Base-by-base conservation (phyloP, 1,284 basidiomycete genomes). In the Puccinia novopanici region DNA sequence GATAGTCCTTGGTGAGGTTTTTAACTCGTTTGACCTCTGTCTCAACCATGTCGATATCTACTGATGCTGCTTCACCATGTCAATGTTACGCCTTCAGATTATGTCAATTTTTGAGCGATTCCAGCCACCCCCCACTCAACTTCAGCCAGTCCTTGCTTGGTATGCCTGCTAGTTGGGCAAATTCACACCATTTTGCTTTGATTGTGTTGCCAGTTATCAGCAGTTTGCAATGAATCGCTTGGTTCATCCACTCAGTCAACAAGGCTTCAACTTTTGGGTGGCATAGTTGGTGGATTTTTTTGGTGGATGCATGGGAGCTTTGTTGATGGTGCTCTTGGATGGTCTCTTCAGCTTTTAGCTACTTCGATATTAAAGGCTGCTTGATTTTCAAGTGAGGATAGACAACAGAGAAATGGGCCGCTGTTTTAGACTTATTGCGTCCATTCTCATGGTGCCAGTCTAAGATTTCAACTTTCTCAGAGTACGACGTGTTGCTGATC, bases 171-270 rank as follows among this genome's bases (percentile, higher is more conserved):
- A 75, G 59, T 13, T 59, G 19, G 15, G 59, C 74, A 65, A 75
- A 75, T 22, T 75, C 74, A 30, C 54, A 52, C 74, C 74, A 75
- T 48, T 75, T 75, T 24, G 45, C 74, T 34, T 59, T 55, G 68
- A 71, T 50, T 24, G 54, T 34, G 19, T 71, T 22, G 27, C 50
- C 68, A 19, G 68, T 71, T 3, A 71, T 24, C 22, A 30, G 34
- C 27, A 52, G 17, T 37, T 74, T 74, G 4, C 30, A 24, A 24
- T 57, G 37, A 5, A 24, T 57, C 9, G 72, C 52, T 74, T 74
- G 72, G 19, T 74, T 55, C 37, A 59, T 12, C 72, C 72, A 74
- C 40, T 55, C 54, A 40, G 17, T 30, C 37, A 74, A 24, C 30
- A n/a, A 15, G 8, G 40, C 37, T 12, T 24, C 17, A 59, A 24